phyloP scores from a whole-genome alignment of 345 rosid genomes.

The Salix viminalis region DNA sequence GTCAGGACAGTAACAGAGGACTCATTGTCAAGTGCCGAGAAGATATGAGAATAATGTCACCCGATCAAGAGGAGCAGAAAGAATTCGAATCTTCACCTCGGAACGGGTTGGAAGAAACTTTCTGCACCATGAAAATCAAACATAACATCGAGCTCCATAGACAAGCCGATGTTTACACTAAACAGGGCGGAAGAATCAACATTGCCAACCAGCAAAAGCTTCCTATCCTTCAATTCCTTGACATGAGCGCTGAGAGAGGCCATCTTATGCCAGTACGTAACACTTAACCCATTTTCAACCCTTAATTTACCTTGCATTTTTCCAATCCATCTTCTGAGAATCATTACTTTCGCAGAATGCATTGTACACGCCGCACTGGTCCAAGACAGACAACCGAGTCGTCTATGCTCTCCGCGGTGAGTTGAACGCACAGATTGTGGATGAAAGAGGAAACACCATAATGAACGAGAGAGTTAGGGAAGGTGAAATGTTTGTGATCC shows the following conservation, averaged over 20 bases:
- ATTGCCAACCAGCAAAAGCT: constrained; percentile 25
- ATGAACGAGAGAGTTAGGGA: constrained; percentile 23
- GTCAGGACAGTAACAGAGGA: constrained; percentile 17
- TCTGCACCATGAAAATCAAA: constrained; percentile 31
- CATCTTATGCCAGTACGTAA: constrained; percentile 22
- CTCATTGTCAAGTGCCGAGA: constrained; percentile 15
- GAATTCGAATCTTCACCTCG: not conserved
- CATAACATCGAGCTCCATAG: constrained; percentile 24
- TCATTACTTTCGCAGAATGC: not conserved
- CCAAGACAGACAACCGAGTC: constrained; percentile 20
- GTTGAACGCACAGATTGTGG: constrained; percentile 19
- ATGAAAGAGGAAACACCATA: constrained; percentile 23
- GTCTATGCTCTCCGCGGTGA: constrained; percentile 10
- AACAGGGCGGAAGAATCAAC: constrained; percentile 31
- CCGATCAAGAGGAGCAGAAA: constrained; percentile 12
- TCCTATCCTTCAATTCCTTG: constrained; percentile 24
- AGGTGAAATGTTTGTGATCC: constrained; percentile 36
- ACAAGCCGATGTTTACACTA: constrained; percentile 26
- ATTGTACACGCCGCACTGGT: constrained; percentile 18
- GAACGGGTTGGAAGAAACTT: constrained; percentile 32
- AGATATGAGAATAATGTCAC: constrained; percentile 12
- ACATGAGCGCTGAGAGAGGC: constrained; percentile 38
- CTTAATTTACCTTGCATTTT: not conserved
- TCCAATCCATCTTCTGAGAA: not conserved
- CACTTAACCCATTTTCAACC: not conserved